Base-by-base conservation (phyloP, 2,329 filamentous ascomycete genomes). In the Aspergillus persii region DNA sequence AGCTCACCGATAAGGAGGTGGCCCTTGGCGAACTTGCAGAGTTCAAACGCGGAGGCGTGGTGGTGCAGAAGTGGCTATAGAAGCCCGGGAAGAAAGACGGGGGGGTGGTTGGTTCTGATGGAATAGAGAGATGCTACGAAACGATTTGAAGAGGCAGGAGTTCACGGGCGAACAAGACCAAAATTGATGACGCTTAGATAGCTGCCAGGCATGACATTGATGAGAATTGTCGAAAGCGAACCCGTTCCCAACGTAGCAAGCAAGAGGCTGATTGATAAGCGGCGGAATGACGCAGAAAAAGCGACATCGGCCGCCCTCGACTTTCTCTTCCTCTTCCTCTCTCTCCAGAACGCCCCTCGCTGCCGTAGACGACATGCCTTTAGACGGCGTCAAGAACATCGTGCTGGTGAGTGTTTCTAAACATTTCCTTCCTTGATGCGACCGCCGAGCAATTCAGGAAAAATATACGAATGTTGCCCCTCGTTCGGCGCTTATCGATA, bases 1-100 rank as follows among this genome's bases (percentile, higher is more conserved):
- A 88, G 68, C 74, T 88, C 44, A 81, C 73, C 15, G 85, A 89
- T 66, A 83, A 84, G 72, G 68, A 71, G 4, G 70, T 72, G 27
- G 70, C 71, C 8, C 70, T 82, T 29, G 79, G 77, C 2, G 80
- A 82, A 18, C 66, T 82, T 52, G 65, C 79, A 4, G 80, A 82
- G 48, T 81, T 81, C 66, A 81, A 81, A 68, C 73, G 80, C 27
- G 80, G 80, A 53, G 80, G 80, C 30, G 79, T 81, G 26, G 75
- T 82, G 41, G 78, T 82, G 18, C 80, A 82, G 69, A 81, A 81
- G 65, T 82, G 79, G 79, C 70, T 68, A 67, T 75, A 63, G 58
- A 50, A 23, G 23, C 15, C 18, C 31, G 47, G 46, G 50, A n/a
- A 31, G 26, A 3, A 3, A 8, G 33, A 11, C 1, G 33, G 33